Conservation (phyloP, 2,329 filamentous ascomycete genomes). For the Fusarium dimerum region DNA sequence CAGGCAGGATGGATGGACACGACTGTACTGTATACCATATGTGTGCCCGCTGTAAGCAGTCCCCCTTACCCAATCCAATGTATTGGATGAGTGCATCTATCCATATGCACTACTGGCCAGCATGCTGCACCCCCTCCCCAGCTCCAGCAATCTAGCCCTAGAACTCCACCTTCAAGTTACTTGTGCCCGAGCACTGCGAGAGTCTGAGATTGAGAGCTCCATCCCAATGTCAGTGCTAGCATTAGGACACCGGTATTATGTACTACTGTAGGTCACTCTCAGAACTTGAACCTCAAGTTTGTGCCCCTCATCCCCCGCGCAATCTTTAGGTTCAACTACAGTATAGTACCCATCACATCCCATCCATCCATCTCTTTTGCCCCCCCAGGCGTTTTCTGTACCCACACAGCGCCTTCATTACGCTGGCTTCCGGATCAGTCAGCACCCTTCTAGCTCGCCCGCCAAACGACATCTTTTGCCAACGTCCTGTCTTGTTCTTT, state of each 20-base stretch:
- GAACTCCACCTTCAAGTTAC: neutral
- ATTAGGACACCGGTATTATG: neutral
- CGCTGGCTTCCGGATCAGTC: conserved; percentile 13
- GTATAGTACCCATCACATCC: conserved; percentile 1
- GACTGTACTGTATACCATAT: too few relatives aligned
- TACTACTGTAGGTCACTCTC: neutral
- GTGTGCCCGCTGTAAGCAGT: too few relatives aligned
- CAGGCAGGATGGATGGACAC: too few relatives aligned
- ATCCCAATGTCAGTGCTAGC: too few relatives aligned
- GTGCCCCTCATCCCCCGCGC: neutral
- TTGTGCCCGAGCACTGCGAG: neutral
- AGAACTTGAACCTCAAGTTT: neutral
- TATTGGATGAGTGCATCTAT: too few relatives aligned
- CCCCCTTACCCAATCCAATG: too few relatives aligned
- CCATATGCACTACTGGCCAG: too few relatives aligned
- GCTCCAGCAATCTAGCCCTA: neutral
- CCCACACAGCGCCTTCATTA: neutral
- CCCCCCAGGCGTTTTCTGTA: conserved; percentile 3
- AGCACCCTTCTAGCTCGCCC: neutral
- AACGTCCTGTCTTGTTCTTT: conserved; percentile 15
- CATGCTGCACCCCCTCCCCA: neutral
- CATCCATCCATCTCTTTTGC: neutral
- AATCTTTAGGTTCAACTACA: neutral
- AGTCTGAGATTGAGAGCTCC: neutral
- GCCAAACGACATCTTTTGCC: conserved; percentile 1